A percentile compares a stretch with the other conserved stretches of the same genome.
These are phyloP conservation scores for Phytopythium delawarense DNA, from an alignment of 352 stramenopile genomes.

Conservation along the genomic window DNA sequence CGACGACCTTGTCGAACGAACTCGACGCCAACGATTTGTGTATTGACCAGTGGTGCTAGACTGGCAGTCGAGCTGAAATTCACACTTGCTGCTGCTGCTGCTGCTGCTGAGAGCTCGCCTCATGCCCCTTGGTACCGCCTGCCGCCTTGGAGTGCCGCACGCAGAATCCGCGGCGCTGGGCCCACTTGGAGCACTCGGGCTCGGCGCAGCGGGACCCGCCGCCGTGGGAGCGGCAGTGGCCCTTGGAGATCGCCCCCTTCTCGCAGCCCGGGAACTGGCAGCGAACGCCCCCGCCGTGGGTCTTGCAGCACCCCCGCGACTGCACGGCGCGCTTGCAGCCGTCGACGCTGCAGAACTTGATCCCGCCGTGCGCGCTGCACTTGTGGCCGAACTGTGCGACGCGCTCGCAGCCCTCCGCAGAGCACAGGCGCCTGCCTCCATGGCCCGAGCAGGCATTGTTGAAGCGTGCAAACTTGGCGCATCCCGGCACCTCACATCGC, in stretches of 20 bases:
- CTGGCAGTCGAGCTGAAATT: neutral
- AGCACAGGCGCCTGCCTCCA: conserved; percentile 66
- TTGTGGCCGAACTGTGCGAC: conserved; percentile 80
- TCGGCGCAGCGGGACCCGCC: conserved; percentile 75
- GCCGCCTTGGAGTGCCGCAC: conserved; percentile 63
- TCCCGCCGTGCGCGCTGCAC: conserved; percentile 71
- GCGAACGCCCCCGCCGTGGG: conserved; percentile 79
- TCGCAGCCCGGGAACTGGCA: conserved; percentile 73
- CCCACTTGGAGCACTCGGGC: conserved; percentile 65
- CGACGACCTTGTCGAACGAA: neutral
- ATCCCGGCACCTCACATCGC: conserved; percentile 58
- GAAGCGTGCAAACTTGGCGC: conserved; percentile 75
- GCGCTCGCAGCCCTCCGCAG: conserved; percentile 55
- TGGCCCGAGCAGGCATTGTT: conserved; percentile 75
- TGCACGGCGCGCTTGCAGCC: conserved; percentile 72
- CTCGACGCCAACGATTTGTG: neutral
- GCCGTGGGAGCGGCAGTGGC: conserved; percentile 78
- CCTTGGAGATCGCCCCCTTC: conserved; percentile 85
- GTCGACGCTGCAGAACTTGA: conserved; percentile 72
- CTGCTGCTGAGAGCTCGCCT: conserved; percentile 7
- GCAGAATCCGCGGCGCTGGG: conserved; percentile 68
- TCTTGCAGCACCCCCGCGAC: conserved; percentile 84
- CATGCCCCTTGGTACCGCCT: conserved; percentile 7
- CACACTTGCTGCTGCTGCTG: neutral
- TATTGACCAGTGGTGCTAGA: neutral